These are phyloP conservation scores for Suhomyces chickasaworum DNA, from an alignment of 1,139 yeast genomes.

Conservation along the genomic window DNA sequence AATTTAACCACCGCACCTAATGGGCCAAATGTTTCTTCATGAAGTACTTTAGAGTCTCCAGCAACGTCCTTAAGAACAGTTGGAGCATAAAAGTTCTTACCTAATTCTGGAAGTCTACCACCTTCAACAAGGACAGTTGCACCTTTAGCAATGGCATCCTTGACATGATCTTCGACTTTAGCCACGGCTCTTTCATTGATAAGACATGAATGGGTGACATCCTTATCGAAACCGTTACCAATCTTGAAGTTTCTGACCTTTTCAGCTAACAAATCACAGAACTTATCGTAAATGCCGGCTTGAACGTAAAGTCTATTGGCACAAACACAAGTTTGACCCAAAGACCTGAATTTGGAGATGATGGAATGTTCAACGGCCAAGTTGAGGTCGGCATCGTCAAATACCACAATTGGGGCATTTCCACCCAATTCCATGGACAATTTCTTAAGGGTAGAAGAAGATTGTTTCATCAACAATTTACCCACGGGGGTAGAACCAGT, in stretches of 20 bases:
- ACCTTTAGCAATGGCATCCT: constrained; percentile 75
- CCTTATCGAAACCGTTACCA: constrained; percentile 73
- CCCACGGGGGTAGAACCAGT: constrained; percentile 92
- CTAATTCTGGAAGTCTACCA: constrained; percentile 61
- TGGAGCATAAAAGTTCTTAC: constrained; percentile 75
- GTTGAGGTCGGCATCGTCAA: constrained; percentile 79
- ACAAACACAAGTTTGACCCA: constrained; percentile 85
- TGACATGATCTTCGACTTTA: constrained; percentile 71
- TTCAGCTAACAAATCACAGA: constrained; percentile 50
- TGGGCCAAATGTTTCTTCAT: constrained; percentile 91
- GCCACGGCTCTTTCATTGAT: constrained; percentile 66
- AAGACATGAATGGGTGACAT: constrained; percentile 79
- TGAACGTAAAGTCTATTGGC: constrained; percentile 77
- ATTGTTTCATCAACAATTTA: constrained; percentile 73
- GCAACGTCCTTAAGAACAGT: constrained; percentile 72
- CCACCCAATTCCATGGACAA: constrained; percentile 90
- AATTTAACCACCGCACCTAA: constrained; percentile 76
- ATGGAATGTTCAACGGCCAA: constrained; percentile 64
- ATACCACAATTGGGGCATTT: constrained; percentile 88
- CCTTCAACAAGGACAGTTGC: constrained; percentile 71
- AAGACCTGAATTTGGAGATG: constrained; percentile 69
- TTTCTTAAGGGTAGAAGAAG: constrained; percentile 78
- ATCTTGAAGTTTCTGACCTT: constrained; percentile 57
- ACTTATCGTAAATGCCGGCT: constrained; percentile 60
- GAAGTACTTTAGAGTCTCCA: constrained; percentile 58